Conservation (phyloP, 306 rosid genomes). For the Trifolium dubium region DNA sequence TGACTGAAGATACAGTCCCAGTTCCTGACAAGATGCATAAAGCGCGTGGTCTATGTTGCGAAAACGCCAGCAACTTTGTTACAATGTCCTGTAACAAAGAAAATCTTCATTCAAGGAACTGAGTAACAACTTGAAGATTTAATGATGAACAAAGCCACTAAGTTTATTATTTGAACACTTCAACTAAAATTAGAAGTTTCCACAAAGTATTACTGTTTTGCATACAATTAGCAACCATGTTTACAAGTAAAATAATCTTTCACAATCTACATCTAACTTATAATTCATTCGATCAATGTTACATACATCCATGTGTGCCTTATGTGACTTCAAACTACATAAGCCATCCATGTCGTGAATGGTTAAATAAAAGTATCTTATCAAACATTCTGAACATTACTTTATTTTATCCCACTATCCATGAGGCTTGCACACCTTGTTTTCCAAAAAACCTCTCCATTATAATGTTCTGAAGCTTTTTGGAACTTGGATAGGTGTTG, state of each 20-base stretch:
- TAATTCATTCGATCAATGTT: neutral
- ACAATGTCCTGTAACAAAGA: conserved; percentile 76
- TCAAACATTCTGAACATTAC: neutral
- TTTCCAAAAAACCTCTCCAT: neutral
- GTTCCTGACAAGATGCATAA: conserved; percentile 84
- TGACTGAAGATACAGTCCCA: conserved; percentile 77
- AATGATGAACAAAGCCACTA: neutral
- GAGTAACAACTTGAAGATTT: conserved; percentile 22
- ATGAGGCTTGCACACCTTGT: neutral
- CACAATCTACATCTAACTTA: neutral
- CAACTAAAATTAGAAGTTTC: conserved; percentile 2
- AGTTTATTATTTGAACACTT: neutral
- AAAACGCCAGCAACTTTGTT: conserved; percentile 68
- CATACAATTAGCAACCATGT: conserved; percentile 25
- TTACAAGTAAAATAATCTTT: neutral
- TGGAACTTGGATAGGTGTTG: neutral
- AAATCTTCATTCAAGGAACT: conserved; percentile 37
- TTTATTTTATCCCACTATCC: neutral
- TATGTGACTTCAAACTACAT: conserved; percentile 9
- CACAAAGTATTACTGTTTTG: neutral
- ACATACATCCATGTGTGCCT: conserved; percentile 2
- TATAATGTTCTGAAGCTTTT: neutral
- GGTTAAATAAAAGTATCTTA: neutral
- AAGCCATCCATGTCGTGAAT: neutral
- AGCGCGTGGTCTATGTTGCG: conserved; percentile 93